Evolutionary conservation across 2,329 filamentous ascomycete genomes (phyloP).

Genomic region (Penicillium sp.): DNA sequence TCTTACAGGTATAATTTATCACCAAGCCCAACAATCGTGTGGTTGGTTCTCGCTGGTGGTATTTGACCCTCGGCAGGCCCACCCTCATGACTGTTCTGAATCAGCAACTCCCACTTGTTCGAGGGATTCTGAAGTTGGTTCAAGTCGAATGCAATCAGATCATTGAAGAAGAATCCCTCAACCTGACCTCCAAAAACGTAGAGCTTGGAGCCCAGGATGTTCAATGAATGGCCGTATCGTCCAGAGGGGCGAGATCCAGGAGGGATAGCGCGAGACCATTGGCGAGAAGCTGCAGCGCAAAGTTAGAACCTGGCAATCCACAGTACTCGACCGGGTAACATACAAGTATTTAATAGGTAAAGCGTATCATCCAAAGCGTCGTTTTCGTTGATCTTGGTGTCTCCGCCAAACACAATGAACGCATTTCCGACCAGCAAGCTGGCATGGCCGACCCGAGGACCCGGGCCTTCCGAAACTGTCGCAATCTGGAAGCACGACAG

Average conservation of each 20-base stretch:
- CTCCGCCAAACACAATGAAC: slow-evolving; percentile 97
- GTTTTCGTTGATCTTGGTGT: slow-evolving; percentile 92
- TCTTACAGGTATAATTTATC: slow-evolving; percentile 79
- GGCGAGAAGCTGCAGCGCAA: slow-evolving; percentile 70
- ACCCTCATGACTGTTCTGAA: slow-evolving; percentile 64
- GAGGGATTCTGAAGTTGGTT: slow-evolving; percentile 88
- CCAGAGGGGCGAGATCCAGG: slow-evolving; percentile 81
- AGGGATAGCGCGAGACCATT: slow-evolving; percentile 94
- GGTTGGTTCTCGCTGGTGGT: slow-evolving; percentile 89
- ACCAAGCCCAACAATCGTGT: slow-evolving; percentile 85
- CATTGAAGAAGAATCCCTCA: slow-evolving; percentile 97
- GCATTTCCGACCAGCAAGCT: slow-evolving; percentile 95
- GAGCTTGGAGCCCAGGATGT: slow-evolving; percentile 94
- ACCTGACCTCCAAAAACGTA: slow-evolving; percentile 98
- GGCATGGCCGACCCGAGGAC: slow-evolving; percentile 89
- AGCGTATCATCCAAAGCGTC: slow-evolving; percentile 92
- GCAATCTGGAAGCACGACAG: slow-evolving; percentile 88
- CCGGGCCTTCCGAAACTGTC: slow-evolving; percentile 89
- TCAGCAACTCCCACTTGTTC: slow-evolving; percentile 93
- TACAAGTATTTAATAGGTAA: slow-evolving; percentile 96
- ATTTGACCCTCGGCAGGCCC: slow-evolving; percentile 61
- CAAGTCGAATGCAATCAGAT: slow-evolving; percentile 89
- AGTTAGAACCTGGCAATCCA: neutral
- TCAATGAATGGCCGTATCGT: slow-evolving; percentile 92
- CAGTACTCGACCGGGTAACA: slow-evolving; percentile 49